Percentiles rank a stretch among this genome's conserved stretches.
These are phyloP conservation scores for Scheffersomyces insectosa DNA, from an alignment of 1,139 yeast genomes.

Conservation along the genomic window DNA sequence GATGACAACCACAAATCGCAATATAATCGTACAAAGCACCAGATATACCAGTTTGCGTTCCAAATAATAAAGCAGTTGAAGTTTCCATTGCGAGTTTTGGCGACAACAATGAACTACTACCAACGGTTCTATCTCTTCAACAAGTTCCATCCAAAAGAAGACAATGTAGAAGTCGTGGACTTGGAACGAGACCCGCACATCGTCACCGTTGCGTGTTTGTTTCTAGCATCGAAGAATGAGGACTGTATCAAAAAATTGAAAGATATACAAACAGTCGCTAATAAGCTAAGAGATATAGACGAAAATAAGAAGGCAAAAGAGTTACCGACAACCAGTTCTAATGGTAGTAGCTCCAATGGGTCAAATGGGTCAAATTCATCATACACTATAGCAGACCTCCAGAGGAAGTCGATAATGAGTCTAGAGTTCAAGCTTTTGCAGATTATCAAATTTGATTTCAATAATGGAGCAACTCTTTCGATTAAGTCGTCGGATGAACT, in stretches of 20 bases:
- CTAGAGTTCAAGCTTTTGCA: conserved; percentile 76
- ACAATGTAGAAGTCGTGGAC: conserved; percentile 18
- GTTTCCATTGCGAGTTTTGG: conserved; percentile 67
- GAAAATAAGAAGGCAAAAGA: conserved; percentile 8
- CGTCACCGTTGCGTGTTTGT: conserved; percentile 71
- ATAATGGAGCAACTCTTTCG: conserved; percentile 48
- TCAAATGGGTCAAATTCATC: neutral
- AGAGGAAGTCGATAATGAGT: conserved; percentile 52
- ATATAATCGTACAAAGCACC: conserved; percentile 53
- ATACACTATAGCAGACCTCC: conserved; percentile 38
- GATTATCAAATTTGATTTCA: conserved; percentile 72
- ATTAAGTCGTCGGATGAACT: conserved; percentile 59
- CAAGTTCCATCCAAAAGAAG: conserved; percentile 31
- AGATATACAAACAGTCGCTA: conserved; percentile 54
- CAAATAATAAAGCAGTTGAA: conserved; percentile 55
- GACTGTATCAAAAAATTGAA: conserved; percentile 83
- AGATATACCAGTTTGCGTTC: conserved; percentile 54
- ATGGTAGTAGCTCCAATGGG: neutral
- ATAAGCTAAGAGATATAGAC: conserved; percentile 37
- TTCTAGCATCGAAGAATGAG: conserved; percentile 80
- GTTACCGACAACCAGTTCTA: neutral
- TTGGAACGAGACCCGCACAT: conserved; percentile 47
- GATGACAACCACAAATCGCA: conserved; percentile 47
- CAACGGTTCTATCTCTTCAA: conserved; percentile 72
- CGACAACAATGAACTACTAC: conserved; percentile 68